phyloP scores from a whole-genome alignment of 2,329 filamentous ascomycete species.

The Alternaria gaisen region DNA sequence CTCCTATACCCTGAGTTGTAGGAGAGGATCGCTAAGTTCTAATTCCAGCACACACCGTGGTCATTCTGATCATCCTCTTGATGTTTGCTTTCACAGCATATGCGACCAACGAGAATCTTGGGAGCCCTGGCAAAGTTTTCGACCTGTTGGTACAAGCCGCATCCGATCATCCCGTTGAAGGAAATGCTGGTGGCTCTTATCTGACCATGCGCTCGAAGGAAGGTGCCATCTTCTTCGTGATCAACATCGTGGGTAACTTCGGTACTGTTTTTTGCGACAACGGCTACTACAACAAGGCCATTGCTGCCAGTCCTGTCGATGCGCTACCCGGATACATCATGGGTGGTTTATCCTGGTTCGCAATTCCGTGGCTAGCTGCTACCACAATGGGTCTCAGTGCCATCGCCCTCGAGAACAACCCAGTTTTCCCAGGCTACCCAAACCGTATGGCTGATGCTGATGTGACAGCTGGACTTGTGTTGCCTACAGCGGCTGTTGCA shows the following conservation, averaged over 20 bases:
- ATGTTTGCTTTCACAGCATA: constrained; percentile 86
- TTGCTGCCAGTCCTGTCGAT: constrained; percentile 84
- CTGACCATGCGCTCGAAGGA: constrained; percentile 84
- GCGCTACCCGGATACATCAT: constrained; percentile 89
- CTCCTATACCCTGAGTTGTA: not conserved
- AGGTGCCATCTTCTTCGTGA: constrained; percentile 89
- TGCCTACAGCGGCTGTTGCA: constrained; percentile 85
- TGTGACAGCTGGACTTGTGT: constrained; percentile 81
- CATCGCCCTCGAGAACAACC: constrained; percentile 78
- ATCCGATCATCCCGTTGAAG: constrained; percentile 74
- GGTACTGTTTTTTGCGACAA: constrained; percentile 86
- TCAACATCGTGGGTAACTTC: constrained; percentile 88
- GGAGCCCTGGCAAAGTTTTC: constrained; percentile 79
- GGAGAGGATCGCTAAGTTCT: not conserved
- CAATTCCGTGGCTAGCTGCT: constrained; percentile 88
- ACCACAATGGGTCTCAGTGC: constrained; percentile 88
- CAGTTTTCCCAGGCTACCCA: constrained; percentile 75
- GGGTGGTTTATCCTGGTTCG: constrained; percentile 89
- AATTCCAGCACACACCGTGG: constrained; percentile 75
- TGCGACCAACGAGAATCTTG: constrained; percentile 74
- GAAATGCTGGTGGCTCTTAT: constrained; percentile 83
- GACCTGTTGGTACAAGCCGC: constrained; percentile 78
- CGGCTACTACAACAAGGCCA: constrained; percentile 91
- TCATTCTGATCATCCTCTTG: constrained; percentile 84
- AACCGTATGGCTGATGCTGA: constrained; percentile 76